Evolutionary conservation across 495 filamentous ascomycete species (phyloP), one percentile per base, ranked within the genome.

Genomic region (Aspergillus nanangensis): DNA sequence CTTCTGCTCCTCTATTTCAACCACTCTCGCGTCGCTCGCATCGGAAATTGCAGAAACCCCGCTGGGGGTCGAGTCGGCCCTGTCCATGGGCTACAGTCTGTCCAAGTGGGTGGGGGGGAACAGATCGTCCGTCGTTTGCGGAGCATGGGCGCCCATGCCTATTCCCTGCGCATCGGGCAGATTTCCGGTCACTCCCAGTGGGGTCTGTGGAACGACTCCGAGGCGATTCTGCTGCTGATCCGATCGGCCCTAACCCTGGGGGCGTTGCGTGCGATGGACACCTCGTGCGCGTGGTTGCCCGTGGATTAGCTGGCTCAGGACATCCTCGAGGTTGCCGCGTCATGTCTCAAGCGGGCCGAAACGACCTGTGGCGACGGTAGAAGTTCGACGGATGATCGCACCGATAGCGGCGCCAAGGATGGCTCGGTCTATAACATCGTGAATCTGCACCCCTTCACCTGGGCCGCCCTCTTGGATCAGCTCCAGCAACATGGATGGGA

Each of bases 151-250:
- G 0, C 68, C 67, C 18, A 72, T 78, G 3, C n/a, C n/a, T n/a
- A n/a, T n/a, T n/a, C n/a, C n/a, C 62, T 84, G 4, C 68, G 81
- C 3, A 77, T 83, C 9, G 81, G 81, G 0, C 81, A 85, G 52
- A 72, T 84, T 13, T 81, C 77, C 2, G 79, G 80, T 19, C 63
- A 69, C 41, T 69, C 63, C 1, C 65, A 65, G 40, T 55, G 59
- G 42, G 80, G 78, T 1, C 45, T 78, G 0, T 84, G 81, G 81
- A 84, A 83, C 53, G 72, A 75, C 36, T 71, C 60, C 3, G 81
- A 85, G 45, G 75, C 74, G 0, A 60, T 81, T 0, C 77, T 80
- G 18, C 51, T 79, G 14, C 76, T 85, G 39, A 63, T 85, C 5
- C 67, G 73, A 19, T 77, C 71, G 17, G 75, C 75, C 0, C 38